Evolutionary conservation across 805 yeast genomes (phyloP), one percentile per base, ranked within the genome.

Genomic region (Candida tammaniensis): DNA sequence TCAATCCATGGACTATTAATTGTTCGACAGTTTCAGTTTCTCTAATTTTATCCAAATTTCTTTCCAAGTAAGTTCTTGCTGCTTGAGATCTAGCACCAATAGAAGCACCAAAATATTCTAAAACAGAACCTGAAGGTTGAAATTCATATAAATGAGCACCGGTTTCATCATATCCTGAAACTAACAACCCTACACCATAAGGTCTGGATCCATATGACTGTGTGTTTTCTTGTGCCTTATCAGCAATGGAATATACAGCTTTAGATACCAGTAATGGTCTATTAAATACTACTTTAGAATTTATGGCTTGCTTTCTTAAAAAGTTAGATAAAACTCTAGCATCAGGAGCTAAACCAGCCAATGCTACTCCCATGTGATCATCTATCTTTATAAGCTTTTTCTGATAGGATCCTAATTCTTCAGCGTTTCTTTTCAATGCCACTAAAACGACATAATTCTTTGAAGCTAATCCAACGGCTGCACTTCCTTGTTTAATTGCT

Each of bases 1-100:
- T 81, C 48, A 93, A 80, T 4, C 95, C 98, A 49, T 80, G 88
- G 27, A 82, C 78, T 41, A 93, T 79, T 46, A 93, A 75, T 48
- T 85, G 80, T 49, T 87, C 94, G 26, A 78, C 64, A 24, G 73
- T 66, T 9, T 75, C 66, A 6, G 79, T 66, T 35, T 74, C 72
- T 13, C 78, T 65, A 47, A 86, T 85, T 19, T 70, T 68, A 23
- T 85, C 87, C 54, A 81, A 72, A 47, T 82, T 82, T 55, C 96
- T 80, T 63, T 93, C 99, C 55, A 93, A 68, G 50, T 87, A 93
- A 2, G 99, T 93, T 67, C 95, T 80, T 11, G 96, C 97, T 32
- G 98, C 98, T 64, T 93, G 99, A 2, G 98, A 91, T 56, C 99
- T 78, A 7, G 99, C 98, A 30, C 99, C 99, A 53, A 93, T 87